Percentiles rank a stretch among this genome's conserved stretches.
Conservation (phyloP, 2,329 filamentous ascomycete species). For the Curvularia sp. region DNA sequence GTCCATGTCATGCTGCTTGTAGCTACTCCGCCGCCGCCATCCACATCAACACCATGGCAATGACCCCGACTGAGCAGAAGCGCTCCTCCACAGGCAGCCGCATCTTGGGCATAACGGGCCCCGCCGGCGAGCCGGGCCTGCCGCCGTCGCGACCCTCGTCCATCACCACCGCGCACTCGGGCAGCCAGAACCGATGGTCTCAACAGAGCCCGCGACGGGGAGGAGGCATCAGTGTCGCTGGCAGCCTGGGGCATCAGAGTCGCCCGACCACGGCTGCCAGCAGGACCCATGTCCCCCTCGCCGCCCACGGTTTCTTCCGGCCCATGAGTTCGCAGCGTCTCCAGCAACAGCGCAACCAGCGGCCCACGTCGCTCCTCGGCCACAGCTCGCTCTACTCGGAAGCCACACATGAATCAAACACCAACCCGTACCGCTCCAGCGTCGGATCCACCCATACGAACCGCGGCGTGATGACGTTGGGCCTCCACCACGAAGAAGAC, state of each 20-base stretch:
- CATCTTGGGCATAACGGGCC: slow-evolving; percentile 53
- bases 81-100: slow-evolving; percentile 47
- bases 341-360: slow-evolving; percentile 81
- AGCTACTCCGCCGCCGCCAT: slow-evolving; percentile 29
- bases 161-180: slow-evolving; percentile 48
- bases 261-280: slow-evolving; percentile 72
- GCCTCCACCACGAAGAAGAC: slow-evolving; percentile 45
- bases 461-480: slow-evolving; percentile 36
- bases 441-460: slow-evolving; percentile 47
- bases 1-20: slow-evolving; percentile 47
- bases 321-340: slow-evolving; percentile 97
- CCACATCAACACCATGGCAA: slow-evolving; percentile 38
- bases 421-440: slow-evolving; percentile 49
- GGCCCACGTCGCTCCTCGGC: slow-evolving; percentile 52
- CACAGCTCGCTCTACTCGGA: slow-evolving; percentile 44
- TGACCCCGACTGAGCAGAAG: slow-evolving; percentile 44
- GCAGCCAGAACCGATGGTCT: slow-evolving; percentile 59
- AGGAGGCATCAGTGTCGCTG: slow-evolving; percentile 50
- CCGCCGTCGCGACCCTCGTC: slow-evolving; percentile 57
- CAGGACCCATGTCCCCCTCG: slow-evolving; percentile 86
- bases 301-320: slow-evolving; percentile 89
- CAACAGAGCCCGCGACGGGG: slow-evolving; percentile 64
- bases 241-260: slow-evolving; percentile 52
- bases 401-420: slow-evolving; percentile 39
- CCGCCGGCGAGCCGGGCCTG: slow-evolving; percentile 56